Conservation (phyloP, 768 basidiomycete genomes). For the Mycena maculata region DNA sequence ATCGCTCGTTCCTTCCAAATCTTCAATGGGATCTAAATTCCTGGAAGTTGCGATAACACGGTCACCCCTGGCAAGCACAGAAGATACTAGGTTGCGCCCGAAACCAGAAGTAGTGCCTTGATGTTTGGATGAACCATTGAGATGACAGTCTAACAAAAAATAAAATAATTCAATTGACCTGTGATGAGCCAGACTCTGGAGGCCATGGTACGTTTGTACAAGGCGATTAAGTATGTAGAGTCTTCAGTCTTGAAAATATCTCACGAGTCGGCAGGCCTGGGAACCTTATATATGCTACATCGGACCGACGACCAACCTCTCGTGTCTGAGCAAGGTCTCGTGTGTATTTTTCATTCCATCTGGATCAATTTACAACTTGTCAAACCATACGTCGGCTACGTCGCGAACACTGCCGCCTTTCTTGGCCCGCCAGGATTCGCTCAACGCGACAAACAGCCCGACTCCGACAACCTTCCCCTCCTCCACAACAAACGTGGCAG, state of each 20-base stretch:
- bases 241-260: no score
- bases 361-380: slow-evolving; percentile 32
- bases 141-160: neutral
- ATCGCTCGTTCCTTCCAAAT: slow-evolving; percentile 44
- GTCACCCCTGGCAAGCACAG: slow-evolving; percentile 66
- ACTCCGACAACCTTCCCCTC: slow-evolving; percentile 45
- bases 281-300: no score
- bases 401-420: slow-evolving; percentile 37
- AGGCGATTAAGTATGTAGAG: no score
- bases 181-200: slow-evolving; percentile 49
- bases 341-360: no score
- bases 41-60: slow-evolving; percentile 70
- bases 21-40: slow-evolving; percentile 53
- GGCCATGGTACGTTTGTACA: neutral
- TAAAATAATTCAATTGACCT: slow-evolving; percentile 33
- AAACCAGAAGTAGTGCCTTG: slow-evolving; percentile 71
- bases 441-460: slow-evolving; percentile 34
- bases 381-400: slow-evolving; percentile 47
- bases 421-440: slow-evolving; percentile 38
- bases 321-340: no score
- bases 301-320: no score
- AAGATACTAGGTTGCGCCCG: slow-evolving; percentile 62
- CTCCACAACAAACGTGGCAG: slow-evolving; percentile 40
- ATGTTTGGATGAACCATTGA: neutral
- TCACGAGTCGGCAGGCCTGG: no score